Base-by-base conservation (phyloP, 176 grass and related monocot species). In the Thalia dealbata region DNA sequence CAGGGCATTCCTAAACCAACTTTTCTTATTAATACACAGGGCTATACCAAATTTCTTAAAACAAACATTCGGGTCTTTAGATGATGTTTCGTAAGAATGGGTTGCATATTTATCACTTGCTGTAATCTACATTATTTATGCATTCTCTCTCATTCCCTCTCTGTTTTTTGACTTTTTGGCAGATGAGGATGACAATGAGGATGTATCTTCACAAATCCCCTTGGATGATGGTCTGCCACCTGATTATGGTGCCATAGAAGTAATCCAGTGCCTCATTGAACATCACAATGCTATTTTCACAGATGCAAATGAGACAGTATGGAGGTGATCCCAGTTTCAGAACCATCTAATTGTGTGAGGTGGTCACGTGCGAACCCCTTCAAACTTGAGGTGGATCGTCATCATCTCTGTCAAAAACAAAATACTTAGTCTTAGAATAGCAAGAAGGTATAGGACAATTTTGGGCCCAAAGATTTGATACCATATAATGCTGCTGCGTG, bases 211-310 rank as follows among this genome's bases (percentile, higher is more conserved):
- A 23, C 95, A 97, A 69, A 99, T 99, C 50, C 87, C 95, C 13
- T 79, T 99, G 71, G 87, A 99, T n/a, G 95, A 93, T 70, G 83
- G 69, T 50, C 81, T 79, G 0, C 85, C 90, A 14, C 85, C 85
- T 69, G 90, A 99, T 76, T 99, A 99, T 81, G 88, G 75, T 75
- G 86, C 90, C 21, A 93, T 99, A 64, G 95, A 99, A 81, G 90
- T 93, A 42, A 91, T 99, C 50, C 95, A 93, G 69, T 93, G 90
- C 61, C 79, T 99, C 42, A 93, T 93, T 26, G 95, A 93, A 81
- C 90, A 99, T 80, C 90, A 99, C 74, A 99, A 99, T 67, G 81
- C 87, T 50, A 86, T 99, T 78, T 99, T 99, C 81, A 88, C 90
- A 0, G 90, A 93, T 29, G 83, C 87, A 16, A 99, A 91, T 38